phyloP scores from a whole-genome alignment of 345 rosid species.

The Stellera chamaejasme region DNA sequence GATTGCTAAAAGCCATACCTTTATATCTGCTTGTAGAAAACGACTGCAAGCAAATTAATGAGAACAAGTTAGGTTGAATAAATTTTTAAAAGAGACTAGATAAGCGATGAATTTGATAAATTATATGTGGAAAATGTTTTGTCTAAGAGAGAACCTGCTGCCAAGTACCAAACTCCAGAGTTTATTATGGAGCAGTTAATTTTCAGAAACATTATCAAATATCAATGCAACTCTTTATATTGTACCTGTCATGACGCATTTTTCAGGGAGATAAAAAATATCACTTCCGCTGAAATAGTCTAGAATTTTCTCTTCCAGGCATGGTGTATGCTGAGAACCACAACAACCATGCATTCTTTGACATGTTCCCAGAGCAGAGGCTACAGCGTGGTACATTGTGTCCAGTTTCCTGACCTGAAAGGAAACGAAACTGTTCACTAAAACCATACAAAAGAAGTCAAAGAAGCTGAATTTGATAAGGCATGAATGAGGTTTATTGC shows the following conservation, averaged over 20 bases:
- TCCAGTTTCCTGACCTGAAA: conserved; percentile 45
- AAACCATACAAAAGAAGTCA: conserved; percentile 4
- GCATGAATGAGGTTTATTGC: too few species aligned
- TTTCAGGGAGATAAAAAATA: conserved; percentile 18
- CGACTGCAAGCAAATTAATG: conserved; percentile 46
- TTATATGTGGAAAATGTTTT: conserved; percentile 5
- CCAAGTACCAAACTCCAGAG: background rate
- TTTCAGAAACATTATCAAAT: background rate
- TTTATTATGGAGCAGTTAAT: background rate
- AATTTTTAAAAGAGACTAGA: background rate
- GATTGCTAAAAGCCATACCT: conserved; percentile 39
- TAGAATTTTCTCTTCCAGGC: conserved; percentile 47
- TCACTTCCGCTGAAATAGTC: conserved; percentile 42
- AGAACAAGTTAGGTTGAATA: conserved; percentile 19
- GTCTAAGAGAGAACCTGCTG: background rate
- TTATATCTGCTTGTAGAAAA: conserved; percentile 89
- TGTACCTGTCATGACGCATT: conserved; percentile 44
- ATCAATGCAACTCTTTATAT: background rate
- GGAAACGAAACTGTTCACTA: conserved; percentile 5
- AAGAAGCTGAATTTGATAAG: background rate
- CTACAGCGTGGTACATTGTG: conserved; percentile 38
- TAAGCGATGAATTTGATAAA: background rate
- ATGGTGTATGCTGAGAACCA: conserved; percentile 39
- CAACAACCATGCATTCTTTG: conserved; percentile 36
- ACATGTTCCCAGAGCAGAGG: conserved; percentile 31